Percentiles rank a stretch among this genome's conserved stretches.
Evolutionary conservation across 1,284 basidiomycete genomes (phyloP).

Genomic region (Lignosus rhinocerotis): DNA sequence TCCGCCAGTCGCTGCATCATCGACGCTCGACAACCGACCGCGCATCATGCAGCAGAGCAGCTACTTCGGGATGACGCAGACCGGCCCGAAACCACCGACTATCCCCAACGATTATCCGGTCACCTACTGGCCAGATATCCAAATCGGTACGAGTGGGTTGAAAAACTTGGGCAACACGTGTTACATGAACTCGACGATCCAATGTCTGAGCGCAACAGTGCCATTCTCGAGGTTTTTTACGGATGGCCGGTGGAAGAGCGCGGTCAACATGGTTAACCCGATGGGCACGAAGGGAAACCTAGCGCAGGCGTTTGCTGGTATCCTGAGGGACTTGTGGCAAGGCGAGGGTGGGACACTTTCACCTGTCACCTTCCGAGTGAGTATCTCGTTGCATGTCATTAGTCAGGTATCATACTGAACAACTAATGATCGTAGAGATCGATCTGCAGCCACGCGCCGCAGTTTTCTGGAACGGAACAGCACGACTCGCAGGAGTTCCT

Average conservation of each 20-base stretch:
- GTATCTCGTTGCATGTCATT: conserved; percentile 25
- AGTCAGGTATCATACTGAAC: background rate
- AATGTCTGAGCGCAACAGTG: conserved; percentile 90
- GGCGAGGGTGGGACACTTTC: conserved; percentile 84
- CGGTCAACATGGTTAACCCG: conserved; percentile 87
- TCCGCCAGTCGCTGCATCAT: conserved; percentile 73
- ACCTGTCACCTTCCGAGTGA: conserved; percentile 85
- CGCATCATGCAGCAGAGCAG: conserved; percentile 36
- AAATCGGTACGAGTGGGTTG: conserved; percentile 83
- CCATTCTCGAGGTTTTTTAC: conserved; percentile 92
- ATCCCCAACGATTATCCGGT: conserved; percentile 75
- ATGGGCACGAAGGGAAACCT: conserved; percentile 89
- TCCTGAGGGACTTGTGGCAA: conserved; percentile 88
- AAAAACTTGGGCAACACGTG: conserved; percentile 99
- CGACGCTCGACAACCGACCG: conserved; percentile 64
- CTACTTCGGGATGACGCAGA: conserved; percentile 30
- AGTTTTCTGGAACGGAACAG: conserved; percentile 91
- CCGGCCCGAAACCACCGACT: conserved; percentile 51
- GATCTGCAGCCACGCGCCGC: conserved; percentile 83
- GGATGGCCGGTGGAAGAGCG: conserved; percentile 88
- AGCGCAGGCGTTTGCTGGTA: conserved; percentile 80
- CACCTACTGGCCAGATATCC: conserved; percentile 76
- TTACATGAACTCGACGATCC: conserved; percentile 98
- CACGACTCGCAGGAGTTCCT: conserved; percentile 99
- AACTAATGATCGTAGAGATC: conserved; percentile 53